Base-by-base conservation (phyloP, 2,329 filamentous ascomycete genomes). In the Parascedosporium putredinis region DNA sequence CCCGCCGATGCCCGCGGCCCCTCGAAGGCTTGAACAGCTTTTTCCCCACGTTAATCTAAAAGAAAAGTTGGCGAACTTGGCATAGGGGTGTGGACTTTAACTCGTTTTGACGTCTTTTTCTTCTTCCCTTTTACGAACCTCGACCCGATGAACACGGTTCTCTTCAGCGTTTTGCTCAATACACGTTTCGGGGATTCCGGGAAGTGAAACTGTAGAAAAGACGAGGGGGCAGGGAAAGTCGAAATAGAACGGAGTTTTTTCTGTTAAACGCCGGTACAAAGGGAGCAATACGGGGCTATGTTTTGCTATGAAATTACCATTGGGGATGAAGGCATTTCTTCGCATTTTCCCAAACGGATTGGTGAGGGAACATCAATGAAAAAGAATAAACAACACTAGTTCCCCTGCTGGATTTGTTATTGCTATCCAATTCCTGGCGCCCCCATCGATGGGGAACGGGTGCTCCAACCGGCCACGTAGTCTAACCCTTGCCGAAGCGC, bases 1-100 rank as follows among this genome's bases (percentile, higher is more conserved):
- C 89, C 89, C 69, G 90, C 94, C 79, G 85, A 83, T 67, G 77
- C 89, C 62, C 83, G 84, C 61, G 87, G 86, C 65, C 75, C 79
- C 62, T 42, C 47, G 47, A 49, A 49, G 36, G 29, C 47, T 14
- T 49, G 38, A 42, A 20, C 38, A 20, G 38, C 38, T 42, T 42
- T 42, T 42, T 42, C 23, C 38, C 12, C 38, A 10, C 23, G 16
- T 42, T 42, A 42, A 42, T 22, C 18, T 42, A 42, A 42, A 42
- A 16, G 38, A 42, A 42, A 42, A 42, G 38, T 42, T 42, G 38
- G 38, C 38, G 38, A 42, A 42, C 38, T n/a, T 16, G 38, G 38
- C 38, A 24, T n/a, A n/a, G n/a, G 38, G n/a, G 38, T 16, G 38
- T 42, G 38, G 38, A 42, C 38, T 42, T 42, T 42, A 23, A 42